These are phyloP conservation scores for Plasmodium adleri DNA, from an alignment of 169 alveolate species.

Conservation along the genomic window DNA sequence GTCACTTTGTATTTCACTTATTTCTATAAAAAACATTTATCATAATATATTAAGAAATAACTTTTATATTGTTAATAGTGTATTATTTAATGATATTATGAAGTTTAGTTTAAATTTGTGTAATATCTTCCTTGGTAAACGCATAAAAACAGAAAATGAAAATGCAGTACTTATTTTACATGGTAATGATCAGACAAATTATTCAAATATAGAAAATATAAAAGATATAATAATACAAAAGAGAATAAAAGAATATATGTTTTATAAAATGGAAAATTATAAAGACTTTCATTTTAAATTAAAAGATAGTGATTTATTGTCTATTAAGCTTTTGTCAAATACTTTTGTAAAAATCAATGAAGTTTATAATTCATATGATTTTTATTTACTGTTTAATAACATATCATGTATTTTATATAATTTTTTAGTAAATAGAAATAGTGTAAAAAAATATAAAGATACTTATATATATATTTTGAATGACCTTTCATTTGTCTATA, in stretches of 20 bases:
- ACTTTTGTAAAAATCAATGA: conserved; percentile 53
- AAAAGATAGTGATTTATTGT: conserved; percentile 61
- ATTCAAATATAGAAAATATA: conserved; percentile 22
- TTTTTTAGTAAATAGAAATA: conserved; percentile 50
- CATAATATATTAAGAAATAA: conserved; percentile 32
- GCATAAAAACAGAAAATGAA: conserved; percentile 34
- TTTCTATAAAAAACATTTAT: conserved; percentile 63
- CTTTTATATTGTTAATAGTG: conserved; percentile 22
- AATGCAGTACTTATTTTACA: conserved; percentile 24
- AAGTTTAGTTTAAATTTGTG: conserved; percentile 34
- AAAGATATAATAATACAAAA: conserved; percentile 11
- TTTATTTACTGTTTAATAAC: conserved; percentile 49
- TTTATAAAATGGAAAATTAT: conserved; percentile 74
- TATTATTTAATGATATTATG: conserved; percentile 30
- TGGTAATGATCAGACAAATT: conserved; percentile 2
- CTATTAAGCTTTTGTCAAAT: conserved; percentile 57
- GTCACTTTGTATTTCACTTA: conserved; percentile 57
- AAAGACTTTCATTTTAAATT: conserved; percentile 47
- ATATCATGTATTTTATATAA: conserved; percentile 66
- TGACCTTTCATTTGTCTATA: conserved; percentile 64
- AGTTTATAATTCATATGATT: conserved; percentile 50
- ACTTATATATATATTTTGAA: conserved; percentile 60
- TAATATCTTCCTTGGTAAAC: conserved; percentile 38
- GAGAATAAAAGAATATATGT: conserved; percentile 29
- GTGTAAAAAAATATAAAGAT: conserved; percentile 37